These are phyloP conservation scores for Colletotrichum truncatum DNA, from an alignment of 2,329 filamentous ascomycete species.

Conservation along the genomic window DNA sequence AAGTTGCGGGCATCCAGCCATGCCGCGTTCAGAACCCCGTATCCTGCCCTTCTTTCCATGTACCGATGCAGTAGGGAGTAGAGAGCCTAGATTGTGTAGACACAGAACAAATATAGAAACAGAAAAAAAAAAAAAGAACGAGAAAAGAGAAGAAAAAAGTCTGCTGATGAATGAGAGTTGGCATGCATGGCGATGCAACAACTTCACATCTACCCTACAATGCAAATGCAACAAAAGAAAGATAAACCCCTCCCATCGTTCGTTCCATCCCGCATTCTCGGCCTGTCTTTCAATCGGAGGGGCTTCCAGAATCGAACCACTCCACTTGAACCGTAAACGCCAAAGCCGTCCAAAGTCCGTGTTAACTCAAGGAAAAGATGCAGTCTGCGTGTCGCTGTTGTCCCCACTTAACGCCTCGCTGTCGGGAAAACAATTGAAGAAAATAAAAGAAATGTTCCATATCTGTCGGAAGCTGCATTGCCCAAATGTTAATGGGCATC, in stretches of 20 bases:
- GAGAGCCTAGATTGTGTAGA: slow-evolving; percentile 24
- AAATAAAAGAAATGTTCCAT: slow-evolving; percentile 14
- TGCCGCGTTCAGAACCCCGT: background rate
- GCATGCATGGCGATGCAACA: slow-evolving; percentile 6
- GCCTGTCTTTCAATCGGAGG: background rate
- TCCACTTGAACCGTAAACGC: slow-evolving; percentile 14
- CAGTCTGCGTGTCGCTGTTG: slow-evolving; percentile 30
- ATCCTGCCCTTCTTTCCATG: slow-evolving; percentile 3
- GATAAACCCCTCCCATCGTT: background rate
- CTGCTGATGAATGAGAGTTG: slow-evolving; percentile 10
- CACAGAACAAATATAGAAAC: slow-evolving; percentile 10
- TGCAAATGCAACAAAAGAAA: slow-evolving; percentile 9
- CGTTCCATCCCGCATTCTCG: background rate
- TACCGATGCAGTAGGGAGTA: slow-evolving; percentile 5
- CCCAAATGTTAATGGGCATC: background rate
- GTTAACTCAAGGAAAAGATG: slow-evolving; percentile 30
- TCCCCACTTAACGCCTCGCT: slow-evolving; percentile 30
- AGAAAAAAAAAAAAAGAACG: background rate
- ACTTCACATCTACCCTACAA: slow-evolving; percentile 3
- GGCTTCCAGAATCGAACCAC: background rate
- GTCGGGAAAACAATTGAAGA: slow-evolving; percentile 19
- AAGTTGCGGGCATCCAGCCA: background rate
- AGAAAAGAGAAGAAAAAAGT: background rate
- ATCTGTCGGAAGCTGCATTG: background rate
- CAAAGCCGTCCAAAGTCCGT: background rate